Conservation (phyloP, 441 rosid genomes). For the Jatropha multifida region DNA sequence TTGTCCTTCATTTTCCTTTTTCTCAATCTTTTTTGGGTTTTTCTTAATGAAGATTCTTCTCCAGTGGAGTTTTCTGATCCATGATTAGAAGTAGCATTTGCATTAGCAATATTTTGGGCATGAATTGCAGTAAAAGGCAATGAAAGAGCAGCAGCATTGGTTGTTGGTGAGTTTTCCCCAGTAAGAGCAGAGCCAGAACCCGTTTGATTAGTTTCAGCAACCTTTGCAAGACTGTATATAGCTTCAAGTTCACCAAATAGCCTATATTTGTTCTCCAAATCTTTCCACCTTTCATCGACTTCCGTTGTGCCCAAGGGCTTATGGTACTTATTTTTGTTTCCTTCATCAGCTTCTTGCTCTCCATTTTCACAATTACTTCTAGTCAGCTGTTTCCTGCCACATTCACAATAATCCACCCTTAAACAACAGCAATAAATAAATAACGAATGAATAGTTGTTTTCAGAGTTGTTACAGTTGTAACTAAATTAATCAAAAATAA, state of each 20-base stretch:
- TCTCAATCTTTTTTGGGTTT: constrained; percentile 32
- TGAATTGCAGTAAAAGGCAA: constrained; percentile 16
- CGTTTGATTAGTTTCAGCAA: constrained; percentile 30
- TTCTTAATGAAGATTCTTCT: constrained; percentile 31
- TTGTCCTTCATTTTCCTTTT: constrained; percentile 37
- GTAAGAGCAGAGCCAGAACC: constrained; percentile 41
- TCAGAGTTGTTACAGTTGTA: not conserved
- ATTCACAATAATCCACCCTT: constrained; percentile 13
- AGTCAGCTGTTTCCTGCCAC: constrained; percentile 33
- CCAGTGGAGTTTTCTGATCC: constrained; percentile 34
- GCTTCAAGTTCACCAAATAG: constrained; percentile 49
- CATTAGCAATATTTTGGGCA: constrained; percentile 18
- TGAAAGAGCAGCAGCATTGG: not conserved
- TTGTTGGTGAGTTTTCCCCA: constrained; percentile 30
- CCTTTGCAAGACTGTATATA: constrained; percentile 34
- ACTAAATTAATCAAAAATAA: not conserved
- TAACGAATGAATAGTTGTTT: too few species aligned
- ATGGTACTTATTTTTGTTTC: constrained; percentile 11
- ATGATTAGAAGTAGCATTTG: constrained; percentile 19
- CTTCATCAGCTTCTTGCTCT: constrained; percentile 19
- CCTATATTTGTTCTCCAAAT: constrained; percentile 27
- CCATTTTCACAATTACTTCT: constrained; percentile 9
- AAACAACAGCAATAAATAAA: not conserved
- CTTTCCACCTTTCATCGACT: constrained; percentile 19
- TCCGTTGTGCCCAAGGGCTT: not conserved